These are phyloP conservation scores for Ogataea paradorogensis DNA, from an alignment of 805 yeast genomes.

Conservation along the genomic window DNA sequence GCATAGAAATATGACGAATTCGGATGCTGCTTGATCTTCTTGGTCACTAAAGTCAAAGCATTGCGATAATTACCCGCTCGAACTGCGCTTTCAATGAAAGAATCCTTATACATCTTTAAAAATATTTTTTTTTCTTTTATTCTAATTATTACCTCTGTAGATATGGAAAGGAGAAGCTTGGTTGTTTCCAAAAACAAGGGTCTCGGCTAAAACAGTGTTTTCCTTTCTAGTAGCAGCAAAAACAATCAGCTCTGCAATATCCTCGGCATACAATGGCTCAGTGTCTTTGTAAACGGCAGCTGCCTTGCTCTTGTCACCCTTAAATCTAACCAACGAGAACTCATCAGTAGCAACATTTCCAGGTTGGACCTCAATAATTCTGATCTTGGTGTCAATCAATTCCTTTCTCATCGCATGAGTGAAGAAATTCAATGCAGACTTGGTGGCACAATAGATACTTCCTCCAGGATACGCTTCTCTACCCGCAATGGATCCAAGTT, in stretches of 20 bases:
- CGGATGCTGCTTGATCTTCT: slow-evolving; percentile 55
- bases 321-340: slow-evolving; percentile 61
- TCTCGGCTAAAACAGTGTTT: slow-evolving; percentile 75
- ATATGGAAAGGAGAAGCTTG: slow-evolving; percentile 78
- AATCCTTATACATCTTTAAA: slow-evolving; percentile 22
- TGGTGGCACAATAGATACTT: slow-evolving; percentile 72
- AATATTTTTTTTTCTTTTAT: slow-evolving; percentile 3
- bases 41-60: slow-evolving; percentile 49
- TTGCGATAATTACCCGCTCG: slow-evolving; percentile 47
- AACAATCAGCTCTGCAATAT: slow-evolving; percentile 71
- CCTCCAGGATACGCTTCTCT: slow-evolving; percentile 80
- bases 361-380: slow-evolving; percentile 74
- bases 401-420: slow-evolving; percentile 63
- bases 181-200: slow-evolving; percentile 77
- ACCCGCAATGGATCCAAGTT: slow-evolving; percentile 76
- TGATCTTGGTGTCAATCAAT: slow-evolving; percentile 49
- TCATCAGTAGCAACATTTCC: slow-evolving; percentile 76
- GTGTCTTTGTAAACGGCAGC: slow-evolving; percentile 63
- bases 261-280: slow-evolving; percentile 68
- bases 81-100: slow-evolving; percentile 23
- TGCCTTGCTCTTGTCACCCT: slow-evolving; percentile 60
- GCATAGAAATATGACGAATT: slow-evolving; percentile 53
- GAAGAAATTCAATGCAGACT: slow-evolving; percentile 69
- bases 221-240: slow-evolving; percentile 65
- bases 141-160: slow-evolving; percentile 33